These are phyloP conservation scores for Termitomyces sp. DNA, from an alignment of 768 basidiomycete genomes.

Conservation along the genomic window DNA sequence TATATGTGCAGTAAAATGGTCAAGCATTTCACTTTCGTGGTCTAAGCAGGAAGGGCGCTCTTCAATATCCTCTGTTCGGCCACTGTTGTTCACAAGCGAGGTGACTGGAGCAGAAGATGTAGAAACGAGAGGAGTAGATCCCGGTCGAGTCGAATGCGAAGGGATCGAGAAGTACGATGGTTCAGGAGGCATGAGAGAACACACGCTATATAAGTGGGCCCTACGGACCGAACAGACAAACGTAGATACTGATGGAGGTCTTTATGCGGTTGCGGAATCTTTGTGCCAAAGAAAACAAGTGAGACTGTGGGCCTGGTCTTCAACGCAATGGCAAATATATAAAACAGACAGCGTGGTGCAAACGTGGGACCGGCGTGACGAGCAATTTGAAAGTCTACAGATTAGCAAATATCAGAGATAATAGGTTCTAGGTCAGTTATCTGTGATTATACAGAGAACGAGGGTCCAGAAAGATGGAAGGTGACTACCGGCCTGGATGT, in stretches of 20 bases:
- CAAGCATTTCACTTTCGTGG: slow-evolving; percentile 20
- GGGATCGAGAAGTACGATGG: slow-evolving; percentile 12
- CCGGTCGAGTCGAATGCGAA: slow-evolving; percentile 6
- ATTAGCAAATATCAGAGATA: neutral
- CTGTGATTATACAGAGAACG: neutral
- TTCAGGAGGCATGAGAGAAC: slow-evolving; percentile 5
- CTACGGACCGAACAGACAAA: slow-evolving; percentile 3
- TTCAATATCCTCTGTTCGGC: neutral
- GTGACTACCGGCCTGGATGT: neutral
- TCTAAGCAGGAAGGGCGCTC: neutral
- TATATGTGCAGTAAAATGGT: slow-evolving; percentile 22
- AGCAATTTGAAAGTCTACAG: slow-evolving; percentile 1
- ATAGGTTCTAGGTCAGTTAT: neutral
- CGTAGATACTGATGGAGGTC: slow-evolving; percentile 10
- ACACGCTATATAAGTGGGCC: slow-evolving; percentile 6
- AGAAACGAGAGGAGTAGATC: slow-evolving; percentile 5
- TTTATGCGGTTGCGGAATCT: slow-evolving; percentile 5
- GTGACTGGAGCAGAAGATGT: neutral
- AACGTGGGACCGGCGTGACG: slow-evolving; percentile 12
- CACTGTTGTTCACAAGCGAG: neutral
- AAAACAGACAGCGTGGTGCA: slow-evolving; percentile 6
- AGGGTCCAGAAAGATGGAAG: neutral
- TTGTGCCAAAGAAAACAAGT: neutral
- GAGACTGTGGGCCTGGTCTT: neutral
- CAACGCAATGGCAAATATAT: slow-evolving; percentile 8